A percentile compares a stretch with the other conserved stretches of the same genome.
Conservation (phyloP, 140 eudicot genomes). For the Anethum foeniculum region DNA sequence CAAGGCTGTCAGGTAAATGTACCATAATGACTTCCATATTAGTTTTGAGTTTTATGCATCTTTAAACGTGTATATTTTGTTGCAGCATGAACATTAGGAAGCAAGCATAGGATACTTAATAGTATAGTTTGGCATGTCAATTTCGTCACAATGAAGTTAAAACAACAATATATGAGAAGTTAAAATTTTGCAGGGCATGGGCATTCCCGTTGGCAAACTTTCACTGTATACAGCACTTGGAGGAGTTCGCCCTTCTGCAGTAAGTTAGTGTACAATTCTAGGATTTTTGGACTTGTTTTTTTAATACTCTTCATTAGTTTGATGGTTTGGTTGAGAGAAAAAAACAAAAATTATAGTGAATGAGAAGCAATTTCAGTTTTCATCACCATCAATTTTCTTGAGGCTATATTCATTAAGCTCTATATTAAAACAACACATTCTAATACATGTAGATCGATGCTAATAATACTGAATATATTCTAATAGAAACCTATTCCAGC, state of each 20-base stretch:
- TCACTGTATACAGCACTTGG: slow-evolving; percentile 51
- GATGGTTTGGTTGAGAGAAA: not conserved
- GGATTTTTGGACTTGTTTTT: not conserved
- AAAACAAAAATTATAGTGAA: not conserved
- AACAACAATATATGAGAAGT: not conserved
- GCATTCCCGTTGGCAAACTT: slow-evolving; percentile 53
- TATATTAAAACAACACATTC: not conserved
- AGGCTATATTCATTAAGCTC: not conserved
- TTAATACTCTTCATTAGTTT: not conserved
- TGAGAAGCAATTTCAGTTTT: not conserved
- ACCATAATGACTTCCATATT: not conserved
- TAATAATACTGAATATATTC: not conserved
- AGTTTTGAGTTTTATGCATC: not conserved
- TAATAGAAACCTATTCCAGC: not conserved
- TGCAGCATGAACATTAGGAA: not conserved
- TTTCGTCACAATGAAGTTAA: not conserved
- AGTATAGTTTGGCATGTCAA: not conserved
- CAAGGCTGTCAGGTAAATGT: slow-evolving; percentile 35
- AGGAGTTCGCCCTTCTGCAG: slow-evolving; percentile 53
- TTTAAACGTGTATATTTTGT: not conserved
- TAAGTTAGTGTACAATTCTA: slow-evolving; percentile 21
- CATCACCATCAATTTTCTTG: not conserved
- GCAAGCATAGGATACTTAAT: not conserved
- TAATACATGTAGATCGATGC: not conserved
- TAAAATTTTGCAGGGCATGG: slow-evolving; percentile 40